A percentile compares a stretch with the other conserved stretches of the same genome.
These are phyloP conservation scores for Didymella pinodella DNA, from an alignment of 2,329 filamentous ascomycete genomes.

Conservation along the genomic window DNA sequence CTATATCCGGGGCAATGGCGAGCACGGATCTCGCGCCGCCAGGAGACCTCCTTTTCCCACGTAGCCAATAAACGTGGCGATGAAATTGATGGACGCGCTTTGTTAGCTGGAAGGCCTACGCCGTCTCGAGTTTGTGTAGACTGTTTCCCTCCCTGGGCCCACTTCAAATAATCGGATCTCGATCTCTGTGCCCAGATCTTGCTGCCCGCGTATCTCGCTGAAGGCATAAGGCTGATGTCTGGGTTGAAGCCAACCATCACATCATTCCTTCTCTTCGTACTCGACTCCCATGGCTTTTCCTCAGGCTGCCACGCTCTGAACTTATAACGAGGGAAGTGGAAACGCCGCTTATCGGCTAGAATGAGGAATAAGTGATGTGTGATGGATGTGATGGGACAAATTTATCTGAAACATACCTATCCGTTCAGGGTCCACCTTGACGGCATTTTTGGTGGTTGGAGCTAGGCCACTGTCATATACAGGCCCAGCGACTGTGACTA, in stretches of 20 bases:
- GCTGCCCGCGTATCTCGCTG: constrained; percentile 2
- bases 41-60: neutral
- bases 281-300: neutral
- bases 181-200: neutral
- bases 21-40: neutral
- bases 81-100: neutral
- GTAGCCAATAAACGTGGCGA: neutral
- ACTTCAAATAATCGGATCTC: neutral
- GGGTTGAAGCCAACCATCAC: neutral
- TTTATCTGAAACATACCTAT: neutral
- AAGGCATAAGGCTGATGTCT: neutral
- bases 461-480: no score
- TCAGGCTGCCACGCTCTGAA: neutral
- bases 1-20: neutral
- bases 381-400: no score
- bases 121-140: neutral
- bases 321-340: constrained; percentile 13
- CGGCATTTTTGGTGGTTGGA: neutral
- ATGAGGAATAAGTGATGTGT: neutral
- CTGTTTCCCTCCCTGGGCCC: neutral
- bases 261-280: neutral
- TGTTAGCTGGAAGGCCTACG: neutral
- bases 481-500: neutral
- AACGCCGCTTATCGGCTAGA: constrained; percentile 11
- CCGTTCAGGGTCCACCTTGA: neutral